These are phyloP conservation scores for Schoenoplectus triqueter DNA, from an alignment of 202 grass and related monocot genomes.

Conservation along the genomic window DNA sequence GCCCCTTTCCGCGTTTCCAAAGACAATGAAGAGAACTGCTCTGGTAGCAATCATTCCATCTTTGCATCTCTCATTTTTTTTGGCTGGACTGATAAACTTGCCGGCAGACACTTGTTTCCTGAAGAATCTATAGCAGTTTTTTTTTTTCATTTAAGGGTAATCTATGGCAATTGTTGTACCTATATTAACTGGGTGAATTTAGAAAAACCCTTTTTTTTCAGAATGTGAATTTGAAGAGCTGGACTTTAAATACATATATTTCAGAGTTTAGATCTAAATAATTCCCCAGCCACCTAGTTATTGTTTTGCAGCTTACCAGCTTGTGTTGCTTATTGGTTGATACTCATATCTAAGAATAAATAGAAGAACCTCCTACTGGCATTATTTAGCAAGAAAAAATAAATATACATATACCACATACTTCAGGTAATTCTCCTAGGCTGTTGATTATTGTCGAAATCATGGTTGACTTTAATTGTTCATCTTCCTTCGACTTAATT, in stretches of 20 bases:
- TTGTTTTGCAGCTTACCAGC: constrained; percentile 8
- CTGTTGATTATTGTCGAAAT: constrained; percentile 71
- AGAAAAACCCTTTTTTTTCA: too few species aligned
- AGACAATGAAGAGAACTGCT: constrained; percentile 5
- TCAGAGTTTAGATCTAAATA: background rate
- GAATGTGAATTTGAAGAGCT: background rate
- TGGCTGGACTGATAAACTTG: background rate
- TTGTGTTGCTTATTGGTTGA: background rate
- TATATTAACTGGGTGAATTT: too few species aligned
- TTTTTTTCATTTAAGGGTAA: too few species aligned
- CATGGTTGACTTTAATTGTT: constrained; percentile 69
- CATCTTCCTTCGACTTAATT: constrained; percentile 55
- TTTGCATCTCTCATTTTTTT: background rate
- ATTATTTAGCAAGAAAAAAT: background rate
- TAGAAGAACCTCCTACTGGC: background rate
- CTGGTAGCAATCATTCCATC: background rate
- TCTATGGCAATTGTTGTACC: too few species aligned
- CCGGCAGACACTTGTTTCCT: background rate
- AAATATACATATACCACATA: constrained; percentile 37
- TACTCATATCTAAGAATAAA: constrained; percentile 6
- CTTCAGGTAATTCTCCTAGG: constrained; percentile 66
- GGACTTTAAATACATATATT: background rate
- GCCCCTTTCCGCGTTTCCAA: background rate
- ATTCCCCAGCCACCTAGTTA: background rate
- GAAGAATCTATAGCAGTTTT: background rate